These are phyloP conservation scores for Nicotiana noctiflora DNA, from an alignment of 257 asterid genomes.

Conservation along the genomic window DNA sequence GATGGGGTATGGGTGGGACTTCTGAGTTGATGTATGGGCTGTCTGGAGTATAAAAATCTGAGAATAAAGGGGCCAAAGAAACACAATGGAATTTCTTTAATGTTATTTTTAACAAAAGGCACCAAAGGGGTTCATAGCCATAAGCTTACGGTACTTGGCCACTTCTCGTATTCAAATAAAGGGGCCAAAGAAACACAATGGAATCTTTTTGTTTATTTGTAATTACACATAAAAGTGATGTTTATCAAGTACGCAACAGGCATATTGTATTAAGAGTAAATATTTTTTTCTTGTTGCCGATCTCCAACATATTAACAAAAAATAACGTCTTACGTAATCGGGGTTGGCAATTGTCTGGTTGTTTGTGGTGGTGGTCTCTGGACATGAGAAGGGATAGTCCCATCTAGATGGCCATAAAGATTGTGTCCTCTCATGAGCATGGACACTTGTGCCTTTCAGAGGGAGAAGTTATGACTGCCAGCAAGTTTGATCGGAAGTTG, in stretches of 20 bases:
- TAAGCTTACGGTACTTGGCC: background rate
- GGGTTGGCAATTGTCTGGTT: no score
- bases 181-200: background rate
- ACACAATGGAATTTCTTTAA: no score
- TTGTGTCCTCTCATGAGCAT: no score
- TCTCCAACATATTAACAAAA: background rate
- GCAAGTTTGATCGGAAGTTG: no score
- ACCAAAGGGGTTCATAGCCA: background rate
- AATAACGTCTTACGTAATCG: no score
- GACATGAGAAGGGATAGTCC: no score
- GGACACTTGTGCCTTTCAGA: no score
- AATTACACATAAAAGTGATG: background rate
- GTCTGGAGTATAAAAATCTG: background rate
- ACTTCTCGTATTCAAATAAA: background rate
- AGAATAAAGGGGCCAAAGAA: background rate
- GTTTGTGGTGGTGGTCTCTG: no score
- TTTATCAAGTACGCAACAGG: background rate
- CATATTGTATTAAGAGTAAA: background rate
- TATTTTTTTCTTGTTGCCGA: background rate
- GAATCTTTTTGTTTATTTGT: background rate
- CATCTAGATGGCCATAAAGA: no score
- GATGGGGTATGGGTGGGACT: background rate
- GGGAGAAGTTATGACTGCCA: no score
- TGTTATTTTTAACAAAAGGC: background rate
- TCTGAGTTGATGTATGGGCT: background rate